These are phyloP conservation scores for Pyrus bretschneideri DNA, from an alignment of 306 rosid species.

Conservation along the genomic window DNA sequence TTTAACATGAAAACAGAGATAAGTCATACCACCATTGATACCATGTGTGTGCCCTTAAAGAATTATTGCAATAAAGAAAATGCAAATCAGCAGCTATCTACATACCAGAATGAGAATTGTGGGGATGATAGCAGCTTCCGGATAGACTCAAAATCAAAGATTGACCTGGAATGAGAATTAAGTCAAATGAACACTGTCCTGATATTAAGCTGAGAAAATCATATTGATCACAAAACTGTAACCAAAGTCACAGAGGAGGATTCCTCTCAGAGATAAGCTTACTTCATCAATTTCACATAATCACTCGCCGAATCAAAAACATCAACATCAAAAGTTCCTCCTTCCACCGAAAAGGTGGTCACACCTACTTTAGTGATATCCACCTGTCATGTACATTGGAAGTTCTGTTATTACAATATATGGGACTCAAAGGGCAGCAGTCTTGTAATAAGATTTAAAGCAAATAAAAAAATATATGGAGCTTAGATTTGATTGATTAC, in stretches of 20 bases:
- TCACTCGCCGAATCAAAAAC: conserved; percentile 96
- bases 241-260: not conserved
- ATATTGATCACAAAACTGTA: not conserved
- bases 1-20: conserved; percentile 24
- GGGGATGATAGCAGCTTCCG: conserved; percentile 70
- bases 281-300: conserved; percentile 88
- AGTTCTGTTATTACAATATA: conserved; percentile 14
- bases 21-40: not conserved
- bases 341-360: conserved; percentile 73
- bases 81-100: conserved; percentile 12
- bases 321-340: conserved; percentile 92
- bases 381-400: conserved; percentile 46
- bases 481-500: conserved; percentile 35
- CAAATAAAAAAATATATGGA: not conserved
- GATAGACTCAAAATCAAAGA: conserved; percentile 77
- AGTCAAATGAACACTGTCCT: not conserved
- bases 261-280: conserved; percentile 22
- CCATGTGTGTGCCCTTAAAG: not conserved
- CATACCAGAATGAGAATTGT: conserved; percentile 88
- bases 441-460: not conserved
- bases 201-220: not conserved
- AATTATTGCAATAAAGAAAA: conserved; percentile 6
- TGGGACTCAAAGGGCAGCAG: not conserved
- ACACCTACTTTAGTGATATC: conserved; percentile 58
- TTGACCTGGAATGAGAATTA: conserved; percentile 56